phyloP scores from a whole-genome alignment of 2,329 filamentous ascomycete species.

The Fusarium miscanthi region DNA sequence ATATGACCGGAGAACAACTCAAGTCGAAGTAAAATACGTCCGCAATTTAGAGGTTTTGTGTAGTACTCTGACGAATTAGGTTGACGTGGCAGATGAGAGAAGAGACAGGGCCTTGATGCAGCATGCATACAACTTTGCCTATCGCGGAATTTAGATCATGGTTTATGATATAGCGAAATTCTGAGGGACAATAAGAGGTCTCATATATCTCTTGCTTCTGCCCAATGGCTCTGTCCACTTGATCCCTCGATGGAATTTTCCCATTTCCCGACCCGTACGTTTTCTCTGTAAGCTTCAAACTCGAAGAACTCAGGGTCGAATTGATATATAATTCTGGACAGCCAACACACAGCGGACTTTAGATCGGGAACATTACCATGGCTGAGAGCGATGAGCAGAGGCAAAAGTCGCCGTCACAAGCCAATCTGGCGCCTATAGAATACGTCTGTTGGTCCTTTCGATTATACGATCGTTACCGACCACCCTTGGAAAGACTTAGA shows the following conservation, averaged over 20 bases:
- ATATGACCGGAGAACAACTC: not conserved
- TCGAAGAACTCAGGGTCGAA: not conserved
- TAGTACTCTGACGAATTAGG: not conserved
- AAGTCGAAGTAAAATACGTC: not conserved
- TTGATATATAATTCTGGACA: not conserved
- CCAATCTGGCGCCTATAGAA: not conserved
- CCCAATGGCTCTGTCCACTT: not conserved
- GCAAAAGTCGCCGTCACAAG: not conserved
- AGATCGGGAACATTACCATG: not conserved
- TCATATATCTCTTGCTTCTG: not conserved
- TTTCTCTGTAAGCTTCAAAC: not conserved
- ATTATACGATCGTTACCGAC: not conserved
- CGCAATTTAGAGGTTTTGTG: not conserved
- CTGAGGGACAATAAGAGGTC: not conserved
- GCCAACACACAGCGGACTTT: not conserved
- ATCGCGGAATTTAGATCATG: not conserved
- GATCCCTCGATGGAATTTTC: not conserved
- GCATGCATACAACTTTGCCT: not conserved
- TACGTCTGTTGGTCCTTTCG: not conserved
- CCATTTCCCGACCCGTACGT: too few species aligned
- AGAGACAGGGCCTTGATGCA: not conserved
- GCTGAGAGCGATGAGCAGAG: not conserved
- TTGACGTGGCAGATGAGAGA: not conserved
- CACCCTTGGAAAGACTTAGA: not conserved
- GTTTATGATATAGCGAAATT: not conserved